Base-by-base conservation (phyloP, 2,329 filamentous ascomycete species). In the Magnaporthales sp. region DNA sequence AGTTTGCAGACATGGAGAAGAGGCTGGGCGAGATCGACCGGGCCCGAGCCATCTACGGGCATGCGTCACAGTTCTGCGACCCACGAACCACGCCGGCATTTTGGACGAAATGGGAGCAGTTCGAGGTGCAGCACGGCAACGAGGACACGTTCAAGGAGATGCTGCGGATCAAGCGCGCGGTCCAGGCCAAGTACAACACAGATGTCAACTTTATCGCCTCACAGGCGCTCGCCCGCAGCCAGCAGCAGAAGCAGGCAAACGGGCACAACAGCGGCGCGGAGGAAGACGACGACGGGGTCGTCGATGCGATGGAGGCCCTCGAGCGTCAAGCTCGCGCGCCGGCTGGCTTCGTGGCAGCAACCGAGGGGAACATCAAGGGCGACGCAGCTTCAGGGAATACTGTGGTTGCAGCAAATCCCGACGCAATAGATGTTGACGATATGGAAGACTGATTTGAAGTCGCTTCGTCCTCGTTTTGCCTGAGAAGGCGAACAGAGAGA, bases 91-190 rank as follows among this genome's bases (percentile, higher is more conserved):
- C 92, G 71, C 89, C 91, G 8, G 88, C 86, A 19, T 99, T 98
- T 80, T 99, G 96, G 96, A 85, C 89, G 72, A 96, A 94, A 76
- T 99, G 95, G 95, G 95, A 99, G 78, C 85, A 89, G 66, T 99
- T 99, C 77, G 96, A 99, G 78, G 93, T 98, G 26, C 91, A 96
- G 76, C 95, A 99, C 75, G 95, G 95, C 70, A 99, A 99, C 79
- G 96, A 99, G 77, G 95, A 99, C 77, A 99, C 96, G 0, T 99
- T 96, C 84, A 97, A 97, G 81, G 95, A 99, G 77, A 99, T 99
- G 95, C 83, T 98, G 69, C 89, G 95, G 31, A 93, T 99, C 82
- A 99, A 98, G 84, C 85, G 95, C 75, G 97, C 92, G 77, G 95
- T 99, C 13, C 93, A 97, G 78, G 94, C 95, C 66, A 92, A 97